Conservation (phyloP, 345 rosid genomes). For the Rubroshorea leprosula region DNA sequence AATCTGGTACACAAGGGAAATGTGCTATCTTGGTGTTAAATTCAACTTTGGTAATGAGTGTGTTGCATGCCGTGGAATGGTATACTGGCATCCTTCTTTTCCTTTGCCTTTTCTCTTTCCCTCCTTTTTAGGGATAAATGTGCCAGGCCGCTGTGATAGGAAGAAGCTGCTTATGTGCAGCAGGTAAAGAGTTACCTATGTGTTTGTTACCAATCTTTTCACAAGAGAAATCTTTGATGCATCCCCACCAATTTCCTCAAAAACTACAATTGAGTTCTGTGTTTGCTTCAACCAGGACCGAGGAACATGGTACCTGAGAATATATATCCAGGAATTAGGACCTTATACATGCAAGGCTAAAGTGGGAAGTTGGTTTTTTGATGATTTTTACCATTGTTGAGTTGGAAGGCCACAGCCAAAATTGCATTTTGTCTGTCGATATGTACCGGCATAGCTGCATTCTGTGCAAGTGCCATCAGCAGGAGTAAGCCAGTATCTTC, state of each 20-base stretch:
- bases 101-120: not conserved
- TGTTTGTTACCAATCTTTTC: slow-evolving; percentile 28
- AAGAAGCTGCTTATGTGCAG: not conserved
- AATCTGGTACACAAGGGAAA: not conserved
- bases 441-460: slow-evolving; percentile 68
- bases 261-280: slow-evolving; percentile 38
- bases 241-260: slow-evolving; percentile 58
- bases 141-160: not conserved
- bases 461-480: slow-evolving; percentile 58
- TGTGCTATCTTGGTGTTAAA: not conserved
- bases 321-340: not conserved
- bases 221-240: slow-evolving; percentile 38
- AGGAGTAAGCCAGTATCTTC: slow-evolving; percentile 74
- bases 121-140: no score
- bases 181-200: not conserved
- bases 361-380: not conserved
- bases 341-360: not conserved
- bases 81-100: not conserved
- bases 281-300: slow-evolving; percentile 51
- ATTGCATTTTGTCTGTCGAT: slow-evolving; percentile 63
- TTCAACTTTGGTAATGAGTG: not conserved
- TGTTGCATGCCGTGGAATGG: not conserved
- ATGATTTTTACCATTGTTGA: slow-evolving; percentile 43
- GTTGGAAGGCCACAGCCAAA: slow-evolving; percentile 51
- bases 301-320: slow-evolving; percentile 58